phyloP scores from a whole-genome alignment of 176 grass and related monocot species.

The Oryza coarctata region DNA sequence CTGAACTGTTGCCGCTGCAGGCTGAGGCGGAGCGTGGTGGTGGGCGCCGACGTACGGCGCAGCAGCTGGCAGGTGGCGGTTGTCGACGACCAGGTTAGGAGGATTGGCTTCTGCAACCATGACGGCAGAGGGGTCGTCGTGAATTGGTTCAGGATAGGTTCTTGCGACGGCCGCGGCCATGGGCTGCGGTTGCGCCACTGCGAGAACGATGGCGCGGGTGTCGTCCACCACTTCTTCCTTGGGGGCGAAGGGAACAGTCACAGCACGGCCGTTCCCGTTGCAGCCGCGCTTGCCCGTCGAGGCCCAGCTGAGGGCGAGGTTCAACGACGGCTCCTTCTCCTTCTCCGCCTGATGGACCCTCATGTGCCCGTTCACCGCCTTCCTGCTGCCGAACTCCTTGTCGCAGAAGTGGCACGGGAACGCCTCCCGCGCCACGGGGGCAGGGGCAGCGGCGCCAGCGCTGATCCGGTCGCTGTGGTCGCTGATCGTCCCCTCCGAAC shows the following conservation, averaged over 20 bases:
- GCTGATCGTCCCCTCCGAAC: conserved; percentile 11
- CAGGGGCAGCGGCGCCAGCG: no score
- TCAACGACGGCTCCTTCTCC: neutral
- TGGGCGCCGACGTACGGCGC: neutral
- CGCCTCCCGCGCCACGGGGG: neutral
- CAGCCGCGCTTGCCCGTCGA: conserved; percentile 28
- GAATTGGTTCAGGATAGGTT: neutral
- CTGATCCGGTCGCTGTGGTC: neutral
- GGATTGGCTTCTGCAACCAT: neutral
- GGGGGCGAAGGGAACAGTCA: neutral
- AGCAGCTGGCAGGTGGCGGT: neutral
- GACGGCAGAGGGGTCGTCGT: neutral
- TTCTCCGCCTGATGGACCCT: conserved; percentile 15
- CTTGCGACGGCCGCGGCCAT: neutral
- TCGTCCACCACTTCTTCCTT: neutral
- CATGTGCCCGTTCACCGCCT: conserved; percentile 39
- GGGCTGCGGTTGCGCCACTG: neutral
- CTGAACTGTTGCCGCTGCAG: neutral
- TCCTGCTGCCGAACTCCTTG: conserved; percentile 2
- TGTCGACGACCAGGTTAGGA: neutral
- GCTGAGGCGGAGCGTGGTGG: neutral
- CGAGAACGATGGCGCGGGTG: neutral
- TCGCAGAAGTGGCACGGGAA: conserved; percentile 13
- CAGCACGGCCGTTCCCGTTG: neutral
- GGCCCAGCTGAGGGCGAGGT: neutral